These are phyloP conservation scores for Cladosporium austrohemisphaericum DNA, from an alignment of 2,329 filamentous ascomycete genomes.

Conservation along the genomic window DNA sequence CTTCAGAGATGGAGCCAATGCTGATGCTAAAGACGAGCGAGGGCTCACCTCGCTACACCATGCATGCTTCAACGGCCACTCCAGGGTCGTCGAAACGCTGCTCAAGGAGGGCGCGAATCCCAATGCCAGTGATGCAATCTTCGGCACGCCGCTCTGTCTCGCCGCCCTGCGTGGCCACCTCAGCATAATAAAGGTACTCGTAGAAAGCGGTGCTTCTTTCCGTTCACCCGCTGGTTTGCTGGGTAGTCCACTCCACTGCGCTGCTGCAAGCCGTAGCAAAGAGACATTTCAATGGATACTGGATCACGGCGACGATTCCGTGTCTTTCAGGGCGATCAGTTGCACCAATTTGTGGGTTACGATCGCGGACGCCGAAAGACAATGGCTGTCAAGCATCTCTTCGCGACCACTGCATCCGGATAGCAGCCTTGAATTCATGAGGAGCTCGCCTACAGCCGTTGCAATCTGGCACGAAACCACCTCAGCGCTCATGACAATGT, in stretches of 20 bases:
- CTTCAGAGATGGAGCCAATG: no score
- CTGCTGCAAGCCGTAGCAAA: conserved; percentile 7
- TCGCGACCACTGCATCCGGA: background rate
- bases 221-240: background rate
- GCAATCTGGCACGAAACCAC: no score
- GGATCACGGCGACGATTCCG: background rate
- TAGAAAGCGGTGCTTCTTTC: background rate
- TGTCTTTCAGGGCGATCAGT: background rate
- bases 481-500: no score
- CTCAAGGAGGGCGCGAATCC: no score
- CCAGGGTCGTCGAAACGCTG: no score
- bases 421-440: no score
- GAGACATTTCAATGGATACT: background rate
- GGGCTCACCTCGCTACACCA: no score
- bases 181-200: background rate
- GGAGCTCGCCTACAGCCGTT: no score
- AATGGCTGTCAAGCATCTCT: background rate
- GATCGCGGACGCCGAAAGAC: background rate
- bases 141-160: no score
- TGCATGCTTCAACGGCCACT: no score
- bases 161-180: background rate
- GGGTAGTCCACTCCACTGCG: background rate
- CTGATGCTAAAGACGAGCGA: no score
- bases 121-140: no score
- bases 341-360: background rate